A percentile compares a stretch with the other conserved stretches of the same genome.
phyloP scores from a whole-genome alignment of 257 asterid genomes.

The Nicotiana sylvestris region DNA sequence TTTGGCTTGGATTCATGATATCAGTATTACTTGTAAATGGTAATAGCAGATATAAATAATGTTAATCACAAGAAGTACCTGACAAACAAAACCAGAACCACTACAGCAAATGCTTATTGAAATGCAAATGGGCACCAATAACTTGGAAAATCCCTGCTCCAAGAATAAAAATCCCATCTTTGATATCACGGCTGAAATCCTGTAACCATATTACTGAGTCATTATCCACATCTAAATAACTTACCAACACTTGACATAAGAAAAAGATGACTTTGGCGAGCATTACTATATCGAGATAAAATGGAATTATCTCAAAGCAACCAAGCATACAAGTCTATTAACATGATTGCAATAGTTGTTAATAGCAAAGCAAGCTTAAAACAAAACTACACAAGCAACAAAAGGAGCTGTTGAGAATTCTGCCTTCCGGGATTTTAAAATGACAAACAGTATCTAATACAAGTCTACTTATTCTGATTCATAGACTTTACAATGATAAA shows the following conservation, averaged over 20 bases:
- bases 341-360: neutral
- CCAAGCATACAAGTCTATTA: slow-evolving; percentile 1
- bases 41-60: neutral
- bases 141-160: slow-evolving; percentile 85
- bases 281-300: neutral
- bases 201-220: slow-evolving; percentile 22
- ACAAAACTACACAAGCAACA: neutral
- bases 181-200: slow-evolving; percentile 88
- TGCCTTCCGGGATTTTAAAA: neutral
- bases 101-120: slow-evolving; percentile 82
- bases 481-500: neutral
- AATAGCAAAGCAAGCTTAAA: neutral
- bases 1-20: neutral
- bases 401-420: neutral
- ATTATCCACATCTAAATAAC: neutral
- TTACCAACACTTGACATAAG: neutral
- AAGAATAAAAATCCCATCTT: slow-evolving; percentile 90
- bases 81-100: slow-evolving; percentile 82
- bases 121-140: slow-evolving; percentile 72
- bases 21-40: neutral
- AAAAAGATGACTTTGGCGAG: neutral
- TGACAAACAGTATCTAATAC: neutral
- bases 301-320: neutral
- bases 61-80: slow-evolving; percentile 40
- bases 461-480: neutral